These are phyloP conservation scores for Geranium incanum DNA, from an alignment of 441 rosid species.

Conservation along the genomic window DNA sequence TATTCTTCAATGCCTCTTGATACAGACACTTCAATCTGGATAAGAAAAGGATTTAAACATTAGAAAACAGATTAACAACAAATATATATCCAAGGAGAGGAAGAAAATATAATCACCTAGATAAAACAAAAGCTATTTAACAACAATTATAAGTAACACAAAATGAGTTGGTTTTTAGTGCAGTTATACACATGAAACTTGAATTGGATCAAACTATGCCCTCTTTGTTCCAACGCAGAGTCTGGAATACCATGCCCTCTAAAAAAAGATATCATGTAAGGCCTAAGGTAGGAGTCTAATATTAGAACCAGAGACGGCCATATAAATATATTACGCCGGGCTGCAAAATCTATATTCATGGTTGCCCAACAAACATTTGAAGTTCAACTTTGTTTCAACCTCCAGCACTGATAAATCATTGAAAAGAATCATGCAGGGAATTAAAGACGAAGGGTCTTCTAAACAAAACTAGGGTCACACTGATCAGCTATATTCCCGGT, in stretches of 20 bases:
- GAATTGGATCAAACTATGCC: not conserved
- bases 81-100: conserved; percentile 12
- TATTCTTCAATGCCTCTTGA: conserved; percentile 17
- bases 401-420: conserved; percentile 16
- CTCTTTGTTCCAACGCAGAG: conserved; percentile 9
- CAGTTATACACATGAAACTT: not conserved
- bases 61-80: conserved; percentile 14
- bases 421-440: conserved; percentile 13
- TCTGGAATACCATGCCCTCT: conserved; percentile 8
- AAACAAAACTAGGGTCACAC: conserved; percentile 6
- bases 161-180: not conserved
- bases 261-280: not conserved
- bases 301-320: not conserved
- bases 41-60: conserved; percentile 10
- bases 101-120: not conserved
- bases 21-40: conserved; percentile 25
- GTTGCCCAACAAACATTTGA: conserved; percentile 46
- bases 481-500: conserved; percentile 2
- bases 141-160: not conserved
- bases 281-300: not conserved
- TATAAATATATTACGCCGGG: not conserved
- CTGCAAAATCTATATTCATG: conserved; percentile 20
- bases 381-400: conserved; percentile 39
- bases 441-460: conserved; percentile 10
- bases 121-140: conserved; percentile 1